Evolutionary conservation across 306 rosid genomes (phyloP), one percentile per base, ranked within the genome.

Genomic region (Psophocarpus tetragonolobus): DNA sequence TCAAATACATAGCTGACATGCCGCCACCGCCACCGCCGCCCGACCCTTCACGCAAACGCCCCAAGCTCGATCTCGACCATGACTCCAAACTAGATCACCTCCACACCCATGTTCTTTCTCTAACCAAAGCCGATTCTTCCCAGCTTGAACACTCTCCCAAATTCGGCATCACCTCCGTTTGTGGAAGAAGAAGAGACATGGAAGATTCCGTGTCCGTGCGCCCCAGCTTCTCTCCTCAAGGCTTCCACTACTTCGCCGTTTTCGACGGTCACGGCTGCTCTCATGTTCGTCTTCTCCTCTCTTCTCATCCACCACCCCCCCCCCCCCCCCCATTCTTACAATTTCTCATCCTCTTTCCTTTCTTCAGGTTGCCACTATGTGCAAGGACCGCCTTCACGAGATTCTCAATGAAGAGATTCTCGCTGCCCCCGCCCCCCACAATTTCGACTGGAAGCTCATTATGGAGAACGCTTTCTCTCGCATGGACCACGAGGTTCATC

Each of bases 251-350:
- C 78, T 92, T 83, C n/a, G 99, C 94, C 0, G 94, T 95, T n/a
- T 95, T 85, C 82, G 99, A 95, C 80, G 99, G 99, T 69, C 99
- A 95, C 54, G 97, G 97, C 18, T 95, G 99, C 91, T 92, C 99
- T 69, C 99, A 95, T 76, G 80, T 74, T 1, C 42, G 83, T 71
- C 6, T 35, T 35, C 18, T 26, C 36, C 36, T 0, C 13, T 9
- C 0, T 13, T 26, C 0, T 26, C n/a, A n/a, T n/a, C n/a, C n/a
- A n/a, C n/a, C n/a, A n/a, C n/a, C n/a, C n/a, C n/a, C n/a, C n/a
- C n/a, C n/a, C n/a, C n/a, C n/a, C n/a, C n/a, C n/a, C n/a, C n/a
- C n/a, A 12, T 61, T 38, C n/a, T 41, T 27, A 26, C 1, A 5
- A 0, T 39, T 23, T 11, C 27, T 35, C 3, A 39, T 42, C 0